Evolutionary conservation across 345 rosid species (phyloP).

Genomic region (Eutrema heterophyllum): DNA sequence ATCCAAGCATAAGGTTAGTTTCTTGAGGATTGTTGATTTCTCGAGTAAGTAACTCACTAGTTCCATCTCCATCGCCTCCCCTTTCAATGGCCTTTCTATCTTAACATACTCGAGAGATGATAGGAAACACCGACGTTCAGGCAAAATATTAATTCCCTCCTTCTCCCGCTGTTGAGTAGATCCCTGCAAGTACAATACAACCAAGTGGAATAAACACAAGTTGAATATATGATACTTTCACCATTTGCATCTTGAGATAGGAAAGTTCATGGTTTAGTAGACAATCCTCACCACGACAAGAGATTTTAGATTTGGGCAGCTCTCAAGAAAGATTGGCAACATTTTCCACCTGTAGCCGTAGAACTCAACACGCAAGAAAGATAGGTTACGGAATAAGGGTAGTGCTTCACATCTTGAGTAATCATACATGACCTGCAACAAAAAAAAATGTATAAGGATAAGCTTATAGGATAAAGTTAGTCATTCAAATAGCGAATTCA

Average conservation of each 20-base stretch:
- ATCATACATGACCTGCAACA: constrained; percentile 1
- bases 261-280: neutral
- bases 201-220: neutral
- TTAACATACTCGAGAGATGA: constrained; percentile 11
- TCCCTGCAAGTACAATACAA: neutral
- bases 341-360: neutral
- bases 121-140: neutral
- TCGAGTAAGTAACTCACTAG: neutral
- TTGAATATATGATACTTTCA: neutral
- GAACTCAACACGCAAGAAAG: neutral
- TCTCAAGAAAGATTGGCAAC: constrained; percentile 14
- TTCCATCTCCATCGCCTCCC: neutral
- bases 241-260: neutral
- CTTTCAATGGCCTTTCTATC: neutral
- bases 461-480: too few relatives aligned
- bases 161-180: neutral
- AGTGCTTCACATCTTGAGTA: constrained; percentile 7
- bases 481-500: neutral
- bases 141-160: neutral
- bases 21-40: neutral
- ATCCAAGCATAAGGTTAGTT: neutral
- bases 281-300: constrained; percentile 6
- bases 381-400: constrained; percentile 7
- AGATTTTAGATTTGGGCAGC: constrained; percentile 10
- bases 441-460: neutral